Percentiles rank a stretch among this genome's conserved stretches.
Evolutionary conservation across 345 rosid species (phyloP).

Genomic region (Eucalyptus erythrocorys): DNA sequence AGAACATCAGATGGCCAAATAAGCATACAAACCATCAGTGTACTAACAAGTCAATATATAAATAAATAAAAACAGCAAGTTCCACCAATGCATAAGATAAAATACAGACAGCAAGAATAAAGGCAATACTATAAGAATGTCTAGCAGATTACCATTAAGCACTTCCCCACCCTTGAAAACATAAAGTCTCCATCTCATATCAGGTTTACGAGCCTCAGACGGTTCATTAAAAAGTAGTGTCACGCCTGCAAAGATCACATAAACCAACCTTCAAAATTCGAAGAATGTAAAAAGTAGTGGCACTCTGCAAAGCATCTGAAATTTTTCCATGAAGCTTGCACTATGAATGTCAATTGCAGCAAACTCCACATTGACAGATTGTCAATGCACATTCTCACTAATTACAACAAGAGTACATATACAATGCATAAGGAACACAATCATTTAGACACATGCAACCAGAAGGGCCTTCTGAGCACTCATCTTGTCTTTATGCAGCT

Average conservation of each 20-base stretch:
- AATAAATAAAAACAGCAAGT: background rate
- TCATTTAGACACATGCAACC: background rate
- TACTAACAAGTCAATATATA: background rate
- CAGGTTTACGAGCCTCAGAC: slow-evolving; percentile 85
- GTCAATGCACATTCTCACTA: background rate
- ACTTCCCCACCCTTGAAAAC: slow-evolving; percentile 85
- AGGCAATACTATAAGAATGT: background rate
- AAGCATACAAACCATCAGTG: background rate
- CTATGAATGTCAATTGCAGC: background rate
- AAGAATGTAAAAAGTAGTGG: background rate
- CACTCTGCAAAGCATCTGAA: background rate
- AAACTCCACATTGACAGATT: background rate
- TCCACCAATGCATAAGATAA: background rate
- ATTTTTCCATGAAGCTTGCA: background rate
- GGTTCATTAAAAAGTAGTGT: slow-evolving; percentile 86
- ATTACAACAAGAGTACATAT: background rate
- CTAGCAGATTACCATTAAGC: slow-evolving; percentile 41
- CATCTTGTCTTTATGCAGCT: background rate
- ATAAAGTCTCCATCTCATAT: slow-evolving; percentile 82
- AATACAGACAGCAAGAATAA: background rate
- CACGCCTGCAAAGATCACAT: slow-evolving; percentile 37
- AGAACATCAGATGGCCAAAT: background rate
- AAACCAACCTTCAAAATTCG: background rate
- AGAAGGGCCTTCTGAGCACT: background rate
- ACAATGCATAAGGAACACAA: background rate